phyloP scores from a whole-genome alignment of 306 rosid species.

The Vigna radiata region DNA sequence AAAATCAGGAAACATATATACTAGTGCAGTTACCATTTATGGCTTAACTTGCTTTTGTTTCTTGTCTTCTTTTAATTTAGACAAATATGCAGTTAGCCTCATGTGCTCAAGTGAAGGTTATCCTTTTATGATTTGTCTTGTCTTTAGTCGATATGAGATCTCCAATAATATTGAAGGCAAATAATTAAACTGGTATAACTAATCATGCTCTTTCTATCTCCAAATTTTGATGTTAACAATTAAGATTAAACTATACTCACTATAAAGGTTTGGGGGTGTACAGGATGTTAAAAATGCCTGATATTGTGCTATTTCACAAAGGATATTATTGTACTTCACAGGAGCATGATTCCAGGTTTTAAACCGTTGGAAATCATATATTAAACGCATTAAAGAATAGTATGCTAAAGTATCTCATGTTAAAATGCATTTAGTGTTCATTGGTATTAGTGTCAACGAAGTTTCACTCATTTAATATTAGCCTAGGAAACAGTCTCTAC shows the following conservation, averaged over 20 bases:
- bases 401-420: neutral
- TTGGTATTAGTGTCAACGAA: neutral
- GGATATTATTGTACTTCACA: neutral
- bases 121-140: neutral
- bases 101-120: neutral
- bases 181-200: neutral
- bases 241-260: constrained; percentile 12
- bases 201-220: constrained; percentile 4
- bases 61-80: neutral
- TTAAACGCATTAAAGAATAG: neutral
- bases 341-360: constrained; percentile 5
- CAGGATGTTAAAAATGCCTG: constrained; percentile 1
- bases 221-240: neutral
- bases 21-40: neutral
- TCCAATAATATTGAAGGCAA: neutral
- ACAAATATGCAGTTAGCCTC: constrained; percentile 3
- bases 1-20: constrained; percentile 24
- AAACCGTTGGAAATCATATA: neutral
- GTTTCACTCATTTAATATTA: neutral
- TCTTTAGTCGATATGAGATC: too few relatives aligned
- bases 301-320: neutral
- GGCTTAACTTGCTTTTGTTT: constrained; percentile 17
- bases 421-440: neutral
- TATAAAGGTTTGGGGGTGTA: neutral
- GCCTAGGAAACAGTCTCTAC: constrained; percentile 1